Evolutionary conservation across 2,329 filamentous ascomycete species (phyloP), one percentile per base, ranked within the genome.

Genomic region (Orbilia blumenaviensis): DNA sequence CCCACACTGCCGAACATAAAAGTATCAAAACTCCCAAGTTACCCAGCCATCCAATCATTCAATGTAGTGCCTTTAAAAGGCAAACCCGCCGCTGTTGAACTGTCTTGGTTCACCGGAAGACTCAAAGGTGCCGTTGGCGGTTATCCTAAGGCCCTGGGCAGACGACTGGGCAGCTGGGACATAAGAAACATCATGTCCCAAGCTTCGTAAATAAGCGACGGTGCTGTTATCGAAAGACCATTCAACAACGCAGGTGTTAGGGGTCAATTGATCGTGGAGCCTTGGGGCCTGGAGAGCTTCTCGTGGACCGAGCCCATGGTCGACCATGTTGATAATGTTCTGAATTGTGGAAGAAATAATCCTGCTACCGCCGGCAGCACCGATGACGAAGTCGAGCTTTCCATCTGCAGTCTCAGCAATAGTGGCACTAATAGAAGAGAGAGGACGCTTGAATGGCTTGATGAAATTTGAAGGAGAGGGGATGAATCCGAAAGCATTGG

Each of bases 41-140:
- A 23, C 14, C 32, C n/a, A 34, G 18, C 12, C 29, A 10, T 56
- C 52, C 25, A 46, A 16, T 32, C 14, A 25, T 44, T 10, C 16
- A 41, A 27, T 62, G 18, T 25, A 32, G 38, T 56, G 10, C 63
- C 7, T 74, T 78, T 83, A 88, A 27, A 87, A 83, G 2, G 83
- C 88, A 79, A 88, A 86, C 0, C 91, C 92, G 0, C 86, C 91
- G 68, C 90, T 92, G 80, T 91, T 89, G 79, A 84, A 82, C 85
- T 94, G 92, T 77, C 92, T 87, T 23, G 90, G 91, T 82, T 96
- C 93, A 0, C 89, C 88, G 0, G 88, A 92, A 2, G 92, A 91
- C 84, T 94, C 91, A 81, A 95, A 96, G 0, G 85, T 87, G 0
- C 91, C 92, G 79, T 91, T 89, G 0, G 80, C 81, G 54, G 88